Base-by-base conservation (phyloP, 2,329 filamentous ascomycete species). In the Hymenoscyphus scutula region DNA sequence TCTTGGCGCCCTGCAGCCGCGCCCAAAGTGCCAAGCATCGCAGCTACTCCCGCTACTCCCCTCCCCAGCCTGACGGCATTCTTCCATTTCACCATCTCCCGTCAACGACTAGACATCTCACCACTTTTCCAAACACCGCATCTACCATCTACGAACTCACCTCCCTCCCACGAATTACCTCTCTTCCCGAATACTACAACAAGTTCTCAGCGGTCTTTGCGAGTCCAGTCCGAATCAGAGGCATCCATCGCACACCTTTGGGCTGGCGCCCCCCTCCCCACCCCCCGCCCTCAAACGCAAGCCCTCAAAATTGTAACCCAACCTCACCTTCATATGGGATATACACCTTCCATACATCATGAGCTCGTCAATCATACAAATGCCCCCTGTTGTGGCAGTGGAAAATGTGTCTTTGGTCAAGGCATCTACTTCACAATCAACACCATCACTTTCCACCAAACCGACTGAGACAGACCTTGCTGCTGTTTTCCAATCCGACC, bases 401-500 rank as follows among this genome's bases (percentile, higher is more conserved):
- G 15, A 2, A 48, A 48, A 48, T n/a, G 41, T n/a, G n/a, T 25
- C 41, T 8, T 23, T 48, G 41, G 23, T 23, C 41, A 48, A 48
- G 7, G 7, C n/a, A 48, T 23, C 41, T 48, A 6, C n/a, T 11
- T 11, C 41, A 48, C n/a, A 48, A 19, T 11, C 23, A 11, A 23
- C 10, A 3, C 41, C 41, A 5, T 48, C 41, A 23, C n/a, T 19
- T 19, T 48, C 23, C 10, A 10, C 48, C 55, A 29, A 55, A 29
- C 63, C 68, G 30, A 70, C 32, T 53, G 55, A 19, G 54, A 30
- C 58, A 11, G 23, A 55, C 72, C 67, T 71, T 64, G 67, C 66
- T n/a, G 37, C 62, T 15, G 45, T 58, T 23, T 71, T 73, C 59
- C 72, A 67, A 61, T 57, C 77, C 54, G 85, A 89, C 73, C 81